Evolutionary conservation across 176 grass and related monocot species (phyloP).

Genomic region (Cenchrus americanus): DNA sequence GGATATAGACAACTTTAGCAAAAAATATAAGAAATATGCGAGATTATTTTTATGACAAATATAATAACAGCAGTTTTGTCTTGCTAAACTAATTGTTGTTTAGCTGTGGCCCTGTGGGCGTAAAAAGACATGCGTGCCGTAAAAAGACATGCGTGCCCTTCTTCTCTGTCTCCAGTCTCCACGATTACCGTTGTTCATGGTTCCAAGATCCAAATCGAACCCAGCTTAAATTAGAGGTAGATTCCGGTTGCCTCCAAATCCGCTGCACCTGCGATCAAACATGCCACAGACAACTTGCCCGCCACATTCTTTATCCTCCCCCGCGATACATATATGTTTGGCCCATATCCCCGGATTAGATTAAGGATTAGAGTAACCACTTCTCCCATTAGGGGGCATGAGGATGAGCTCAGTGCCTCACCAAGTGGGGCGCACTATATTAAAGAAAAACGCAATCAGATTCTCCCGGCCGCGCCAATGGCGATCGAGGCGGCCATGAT

Average conservation of each 20-base stretch:
- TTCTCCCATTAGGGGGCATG: slow-evolving; percentile 30
- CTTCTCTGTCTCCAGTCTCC: too few relatives aligned
- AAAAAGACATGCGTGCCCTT: background rate
- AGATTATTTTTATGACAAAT: too few relatives aligned
- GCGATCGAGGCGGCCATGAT: slow-evolving; percentile 29
- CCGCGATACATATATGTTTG: background rate
- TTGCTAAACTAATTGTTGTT: too few relatives aligned
- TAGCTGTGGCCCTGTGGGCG: too few relatives aligned
- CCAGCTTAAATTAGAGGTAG: background rate
- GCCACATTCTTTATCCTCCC: slow-evolving; percentile 17
- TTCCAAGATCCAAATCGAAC: background rate
- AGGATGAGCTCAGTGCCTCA: slow-evolving; percentile 8
- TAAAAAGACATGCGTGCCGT: background rate
- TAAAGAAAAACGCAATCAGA: slow-evolving; percentile 39
- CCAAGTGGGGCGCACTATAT: slow-evolving; percentile 37
- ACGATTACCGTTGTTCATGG: background rate
- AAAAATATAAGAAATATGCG: too few relatives aligned
- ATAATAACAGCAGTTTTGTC: too few relatives aligned
- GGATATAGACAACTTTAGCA: too few relatives aligned
- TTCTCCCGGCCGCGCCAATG: slow-evolving; percentile 53
- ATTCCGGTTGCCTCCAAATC: slow-evolving; percentile 34
- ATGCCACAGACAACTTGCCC: slow-evolving; percentile 38
- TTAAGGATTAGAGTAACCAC: slow-evolving; percentile 18
- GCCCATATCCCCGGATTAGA: slow-evolving; percentile 38
- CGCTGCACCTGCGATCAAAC: slow-evolving; percentile 36